These are phyloP conservation scores for Begonia peltatifolia DNA, from an alignment of 306 rosid genomes.

Conservation along the genomic window DNA sequence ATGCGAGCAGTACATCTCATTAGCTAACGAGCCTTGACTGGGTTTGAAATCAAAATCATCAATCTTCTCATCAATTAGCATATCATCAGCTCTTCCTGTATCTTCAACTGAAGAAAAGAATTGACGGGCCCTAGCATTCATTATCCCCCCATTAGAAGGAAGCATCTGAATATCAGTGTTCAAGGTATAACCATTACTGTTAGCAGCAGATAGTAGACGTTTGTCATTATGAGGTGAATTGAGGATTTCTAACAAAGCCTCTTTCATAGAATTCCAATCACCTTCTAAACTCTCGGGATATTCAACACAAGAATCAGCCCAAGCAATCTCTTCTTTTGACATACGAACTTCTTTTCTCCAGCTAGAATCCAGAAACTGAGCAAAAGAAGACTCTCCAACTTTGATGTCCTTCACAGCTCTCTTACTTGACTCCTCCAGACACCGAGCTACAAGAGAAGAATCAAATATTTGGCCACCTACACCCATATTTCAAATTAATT, in stretches of 20 bases:
- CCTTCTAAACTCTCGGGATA: constrained; percentile 5
- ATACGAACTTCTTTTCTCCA: constrained; percentile 2
- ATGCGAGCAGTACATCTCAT: not conserved
- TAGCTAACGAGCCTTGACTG: not conserved
- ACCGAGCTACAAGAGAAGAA: no score
- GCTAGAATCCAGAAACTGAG: no score
- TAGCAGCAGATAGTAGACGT: not conserved
- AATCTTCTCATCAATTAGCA: no score
- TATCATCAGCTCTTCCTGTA: not conserved
- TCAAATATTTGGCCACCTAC: no score
- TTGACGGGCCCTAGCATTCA: no score
- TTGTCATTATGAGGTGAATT: not conserved
- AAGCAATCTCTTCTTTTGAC: constrained; percentile 10
- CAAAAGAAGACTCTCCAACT: no score
- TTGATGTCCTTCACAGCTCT: no score
- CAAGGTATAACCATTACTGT: not conserved
- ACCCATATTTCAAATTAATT: no score
- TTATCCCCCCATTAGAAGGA: not conserved
- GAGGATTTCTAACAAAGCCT: constrained; percentile 7
- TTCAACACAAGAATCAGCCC: constrained; percentile 12
- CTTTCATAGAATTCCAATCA: constrained; percentile 6
- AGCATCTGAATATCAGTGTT: constrained; percentile 1
- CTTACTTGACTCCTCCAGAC: no score
- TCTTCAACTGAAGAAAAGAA: no score
- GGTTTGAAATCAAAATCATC: not conserved